Base-by-base conservation (phyloP, 345 rosid genomes). In the Turnera subulata region DNA sequence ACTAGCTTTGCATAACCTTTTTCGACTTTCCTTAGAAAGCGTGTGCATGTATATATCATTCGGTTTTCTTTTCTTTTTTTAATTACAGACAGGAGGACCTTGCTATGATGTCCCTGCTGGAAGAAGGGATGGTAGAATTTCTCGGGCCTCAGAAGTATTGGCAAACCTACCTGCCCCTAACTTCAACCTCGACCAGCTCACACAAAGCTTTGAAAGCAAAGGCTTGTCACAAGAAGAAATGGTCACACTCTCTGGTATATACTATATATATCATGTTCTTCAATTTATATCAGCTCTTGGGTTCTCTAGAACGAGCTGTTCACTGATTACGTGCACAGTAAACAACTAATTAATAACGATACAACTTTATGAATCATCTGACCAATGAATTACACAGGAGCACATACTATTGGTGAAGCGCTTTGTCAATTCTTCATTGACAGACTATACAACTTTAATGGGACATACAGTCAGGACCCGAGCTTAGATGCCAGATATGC, bases 81-180 rank as follows among this genome's bases (percentile, higher is more conserved):
- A 14, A 12, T 21, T 26, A 58, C 59, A 81, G 81, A 70, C 70
- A 0, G 82, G 83, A 64, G 87, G 90, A 0, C 1, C 55, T 17
- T 74, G 70, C 23, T 84, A 79, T 38, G 70, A 69, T 55, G 81
- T 84, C 20, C 86, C 80, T 1, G 79, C 80, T 0, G 90, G 86
- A 48, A 75, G 86, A 72, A 81, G 78, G 66, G 90, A 84, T 19
- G 90, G 86, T 1, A 71, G 51, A 65, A 59, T 65, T 59, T 84
- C 90, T 7, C 13, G 46, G 1, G 76, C 78, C n/a, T 75, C 80
- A 0, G 84, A 81, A 11, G 16, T 58, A 5, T 10, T 23, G 0
- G 19, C 66, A 29, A 50, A 68, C 62, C n/a, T 68, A 29, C 66
- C 66, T 40, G 6, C 53, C 9, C 67, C 62, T 1, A 29, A 40